Conservation (phyloP, 2,329 filamentous ascomycete species). For the Trichoderma gracile region DNA sequence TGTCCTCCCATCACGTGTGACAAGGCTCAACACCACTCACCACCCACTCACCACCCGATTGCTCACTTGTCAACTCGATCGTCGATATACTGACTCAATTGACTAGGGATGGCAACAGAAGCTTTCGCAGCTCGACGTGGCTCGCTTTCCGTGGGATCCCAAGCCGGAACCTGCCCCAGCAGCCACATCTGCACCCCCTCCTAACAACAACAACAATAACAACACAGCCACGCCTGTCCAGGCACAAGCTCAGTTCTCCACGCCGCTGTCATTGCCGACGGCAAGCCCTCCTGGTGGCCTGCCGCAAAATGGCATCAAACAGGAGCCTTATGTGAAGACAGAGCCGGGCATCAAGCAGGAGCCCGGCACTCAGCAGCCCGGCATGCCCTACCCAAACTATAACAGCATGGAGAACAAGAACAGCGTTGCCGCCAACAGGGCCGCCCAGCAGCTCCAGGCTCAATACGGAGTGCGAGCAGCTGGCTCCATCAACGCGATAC, state of each 20-base stretch:
- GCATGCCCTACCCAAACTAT: constrained; percentile 39
- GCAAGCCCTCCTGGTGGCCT: constrained; percentile 36
- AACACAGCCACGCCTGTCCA: constrained; percentile 32
- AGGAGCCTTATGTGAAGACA: constrained; percentile 51
- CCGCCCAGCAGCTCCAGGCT: constrained; percentile 56
- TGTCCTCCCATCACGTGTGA: constrained; percentile 21
- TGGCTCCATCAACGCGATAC: constrained; percentile 65
- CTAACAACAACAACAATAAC: constrained; percentile 18
- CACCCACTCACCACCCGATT: too few relatives aligned
- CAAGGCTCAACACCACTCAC: not conserved
- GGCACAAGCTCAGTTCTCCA: constrained; percentile 38
- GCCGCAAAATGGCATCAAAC: constrained; percentile 43
- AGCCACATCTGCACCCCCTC: constrained; percentile 39
- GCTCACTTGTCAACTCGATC: too few relatives aligned
- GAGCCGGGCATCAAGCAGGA: constrained; percentile 52
- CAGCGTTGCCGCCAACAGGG: constrained; percentile 54
- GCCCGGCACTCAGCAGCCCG: constrained; percentile 40
- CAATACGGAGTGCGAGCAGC: constrained; percentile 65
- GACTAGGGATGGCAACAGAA: constrained; percentile 89
- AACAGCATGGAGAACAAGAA: constrained; percentile 40
- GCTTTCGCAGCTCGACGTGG: constrained; percentile 79
- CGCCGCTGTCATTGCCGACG: constrained; percentile 37
- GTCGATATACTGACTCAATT: constrained; percentile 18
- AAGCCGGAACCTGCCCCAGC: constrained; percentile 62
- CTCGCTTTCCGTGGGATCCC: constrained; percentile 93